Percentiles rank a stretch among this genome's conserved stretches.
Conservation (phyloP, 1,284 basidiomycete species). For the Cutaneotrichosporon sp. region DNA sequence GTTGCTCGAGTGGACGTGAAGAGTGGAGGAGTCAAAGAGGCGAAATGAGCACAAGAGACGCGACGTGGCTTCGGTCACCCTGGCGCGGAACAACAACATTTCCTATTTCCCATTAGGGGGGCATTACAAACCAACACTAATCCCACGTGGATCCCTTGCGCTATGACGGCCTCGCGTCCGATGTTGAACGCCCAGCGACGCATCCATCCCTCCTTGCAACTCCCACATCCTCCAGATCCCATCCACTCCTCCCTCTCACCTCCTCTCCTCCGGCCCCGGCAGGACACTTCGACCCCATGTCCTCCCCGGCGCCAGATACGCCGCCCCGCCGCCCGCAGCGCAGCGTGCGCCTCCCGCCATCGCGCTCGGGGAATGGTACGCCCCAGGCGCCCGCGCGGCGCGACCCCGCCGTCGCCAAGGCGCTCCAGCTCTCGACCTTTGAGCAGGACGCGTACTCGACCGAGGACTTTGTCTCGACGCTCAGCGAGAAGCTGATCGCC, state of each 20-base stretch:
- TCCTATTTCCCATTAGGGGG: not conserved
- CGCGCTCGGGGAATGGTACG: not conserved
- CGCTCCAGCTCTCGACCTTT: conserved; percentile 67
- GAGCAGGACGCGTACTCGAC: conserved; percentile 88
- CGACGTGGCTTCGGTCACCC: not conserved
- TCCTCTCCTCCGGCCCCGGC: not conserved
- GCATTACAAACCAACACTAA: not conserved
- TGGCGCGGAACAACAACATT: not conserved
- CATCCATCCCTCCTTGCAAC: too few species aligned
- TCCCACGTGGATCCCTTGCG: conserved; percentile 1
- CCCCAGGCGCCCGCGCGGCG: conserved; percentile 14
- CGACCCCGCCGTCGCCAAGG: conserved; percentile 64
- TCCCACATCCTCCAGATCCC: not conserved
- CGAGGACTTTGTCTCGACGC: conserved; percentile 80
- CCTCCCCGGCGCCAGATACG: conserved; percentile 7
- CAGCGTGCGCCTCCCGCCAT: conserved; percentile 4
- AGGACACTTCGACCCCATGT: conserved; percentile 3
- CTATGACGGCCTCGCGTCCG: conserved; percentile 4
- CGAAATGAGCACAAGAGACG: not conserved
- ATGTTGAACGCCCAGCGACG: not conserved
- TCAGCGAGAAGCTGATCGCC: conserved; percentile 82
- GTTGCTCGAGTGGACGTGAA: not conserved
- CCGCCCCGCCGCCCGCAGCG: conserved; percentile 17
- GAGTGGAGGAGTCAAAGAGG: not conserved
- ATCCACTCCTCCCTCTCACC: not conserved